Base-by-base conservation (phyloP, 1,139 yeast species). In the Taphrina deformans region DNA sequence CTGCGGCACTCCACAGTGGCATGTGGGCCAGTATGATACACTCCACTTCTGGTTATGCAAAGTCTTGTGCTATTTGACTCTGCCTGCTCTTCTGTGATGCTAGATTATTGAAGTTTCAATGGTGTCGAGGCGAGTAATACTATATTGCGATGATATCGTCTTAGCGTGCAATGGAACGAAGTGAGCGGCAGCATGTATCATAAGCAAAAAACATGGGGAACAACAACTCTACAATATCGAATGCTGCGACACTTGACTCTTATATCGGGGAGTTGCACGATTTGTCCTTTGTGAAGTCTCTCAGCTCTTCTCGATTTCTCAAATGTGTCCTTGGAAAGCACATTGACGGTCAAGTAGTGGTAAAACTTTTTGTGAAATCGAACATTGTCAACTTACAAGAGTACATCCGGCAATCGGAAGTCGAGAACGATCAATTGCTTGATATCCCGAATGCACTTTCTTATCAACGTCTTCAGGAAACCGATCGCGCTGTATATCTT, bases 401-500 rank as follows among this genome's bases (percentile, higher is more conserved):
- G 33, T 21, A 26, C 21, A 33, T 27, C 29, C 31, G 33, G 26
- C 59, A 48, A 26, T 21, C 48, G 50, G 40, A 52, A 48, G 40
- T 38, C 60, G 65, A 68, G 69, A 69, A 85, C 70, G 80, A 76
- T 69, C 69, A 66, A 68, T 76, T 73, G 76, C 80, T 75, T 56
- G 75, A 70, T 51, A 79, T 83, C 53, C 85, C 86, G 12, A 88
- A 87, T 71, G 86, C 85, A 1, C 75, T 90, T 26, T 88, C 96
- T 2, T 92, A 87, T 77, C 80, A 84, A 66, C 83, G 86, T 67
- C 78, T 93, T 52, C 80, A 91, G 26, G 97, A 92, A 73, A 90
- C 97, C 0, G 96, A 89, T 66, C 80, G 97, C 63, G 98, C 98
- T 0, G 96, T 96, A 0, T 95, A 93, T 75, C 76, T 92, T 61